phyloP scores from a whole-genome alignment of 805 yeast species.

The Cyberlindnera subsufficiens region DNA sequence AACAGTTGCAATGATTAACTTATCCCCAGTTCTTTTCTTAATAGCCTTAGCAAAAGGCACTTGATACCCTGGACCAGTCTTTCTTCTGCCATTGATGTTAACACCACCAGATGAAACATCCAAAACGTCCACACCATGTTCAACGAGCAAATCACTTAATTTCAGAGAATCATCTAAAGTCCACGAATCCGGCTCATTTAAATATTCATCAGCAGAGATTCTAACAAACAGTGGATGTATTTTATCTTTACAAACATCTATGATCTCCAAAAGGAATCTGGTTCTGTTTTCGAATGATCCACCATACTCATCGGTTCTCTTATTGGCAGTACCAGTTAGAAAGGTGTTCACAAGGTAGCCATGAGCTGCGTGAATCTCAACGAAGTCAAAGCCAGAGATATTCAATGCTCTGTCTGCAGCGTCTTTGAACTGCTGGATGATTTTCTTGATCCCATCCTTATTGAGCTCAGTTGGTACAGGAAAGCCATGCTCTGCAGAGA shows the following conservation, averaged over 20 bases:
- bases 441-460: slow-evolving; percentile 30
- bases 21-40: slow-evolving; percentile 34
- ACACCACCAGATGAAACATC: slow-evolving; percentile 43
- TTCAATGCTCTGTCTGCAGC: slow-evolving; percentile 46
- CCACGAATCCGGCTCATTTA: slow-evolving; percentile 14
- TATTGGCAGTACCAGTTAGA: slow-evolving; percentile 35
- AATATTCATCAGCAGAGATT: slow-evolving; percentile 9
- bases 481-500: slow-evolving; percentile 12
- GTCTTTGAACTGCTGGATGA: slow-evolving; percentile 35
- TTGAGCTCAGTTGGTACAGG: slow-evolving; percentile 37
- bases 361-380: slow-evolving; percentile 35
- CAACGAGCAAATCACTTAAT: slow-evolving; percentile 32
- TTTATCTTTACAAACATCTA: slow-evolving; percentile 33
- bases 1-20: slow-evolving; percentile 45
- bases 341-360: slow-evolving; percentile 52
- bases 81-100: slow-evolving; percentile 23
- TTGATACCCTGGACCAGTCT: background rate
- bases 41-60: slow-evolving; percentile 12
- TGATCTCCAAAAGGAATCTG: slow-evolving; percentile 40
- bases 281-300: slow-evolving; percentile 54
- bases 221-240: slow-evolving; percentile 34
- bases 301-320: slow-evolving; percentile 57
- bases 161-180: slow-evolving; percentile 18
- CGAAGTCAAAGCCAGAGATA: slow-evolving; percentile 14
- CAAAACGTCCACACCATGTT: slow-evolving; percentile 42